Evolutionary conservation across 1,284 basidiomycete species (phyloP), one percentile per base, ranked within the genome.

Genomic region (Microbotryomycetes sp.): DNA sequence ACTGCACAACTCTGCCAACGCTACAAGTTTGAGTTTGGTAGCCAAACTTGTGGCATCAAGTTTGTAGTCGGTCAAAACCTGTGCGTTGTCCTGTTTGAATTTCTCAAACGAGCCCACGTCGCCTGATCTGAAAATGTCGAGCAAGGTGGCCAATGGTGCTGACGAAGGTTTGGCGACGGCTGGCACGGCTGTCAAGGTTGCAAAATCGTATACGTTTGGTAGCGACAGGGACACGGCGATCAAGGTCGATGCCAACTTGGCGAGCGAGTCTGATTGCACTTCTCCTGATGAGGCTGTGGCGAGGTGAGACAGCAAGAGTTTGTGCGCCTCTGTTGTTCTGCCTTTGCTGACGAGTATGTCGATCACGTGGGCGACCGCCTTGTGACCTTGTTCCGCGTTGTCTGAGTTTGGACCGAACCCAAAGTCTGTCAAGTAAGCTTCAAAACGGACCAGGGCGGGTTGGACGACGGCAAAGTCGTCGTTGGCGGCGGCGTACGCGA

Each of bases 341-440:
- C 82, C 84, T 4, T 76, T 62, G 58, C 80, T 77, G 29, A 80
- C 74, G 0, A 83, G 84, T 7, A 80, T 79, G 46, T 80, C 72
- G 45, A 80, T 28, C 12, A 42, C 36, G 36, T 42, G 36, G 9
- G 36, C 42, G 59, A 45, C 23, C 22, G 64, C 55, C 7, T 50
- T 53, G 49, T 66, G 58, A 42, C 60, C 51, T 50, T 65, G 52
- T 53, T 64, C 68, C 29, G 59, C 1, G 76, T 76, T 64, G 83
- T 81, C 76, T 87, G 89, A 63, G 88, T 83, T 59, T 83, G 80
- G 14, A 80, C 69, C 6, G 85, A 79, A 66, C 28, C 82, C 80
- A 89, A 90, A 93, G 73, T 90, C 86, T 22, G 80, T 77, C 25
- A 92, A 75, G 83, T 88, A 89, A 67, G 81, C 83, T 69, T 87